A percentile compares a stretch with the other conserved stretches of the same genome.
Conservation (phyloP, 108 stramenopile species). For the Aurantiochytrium sp. region DNA sequence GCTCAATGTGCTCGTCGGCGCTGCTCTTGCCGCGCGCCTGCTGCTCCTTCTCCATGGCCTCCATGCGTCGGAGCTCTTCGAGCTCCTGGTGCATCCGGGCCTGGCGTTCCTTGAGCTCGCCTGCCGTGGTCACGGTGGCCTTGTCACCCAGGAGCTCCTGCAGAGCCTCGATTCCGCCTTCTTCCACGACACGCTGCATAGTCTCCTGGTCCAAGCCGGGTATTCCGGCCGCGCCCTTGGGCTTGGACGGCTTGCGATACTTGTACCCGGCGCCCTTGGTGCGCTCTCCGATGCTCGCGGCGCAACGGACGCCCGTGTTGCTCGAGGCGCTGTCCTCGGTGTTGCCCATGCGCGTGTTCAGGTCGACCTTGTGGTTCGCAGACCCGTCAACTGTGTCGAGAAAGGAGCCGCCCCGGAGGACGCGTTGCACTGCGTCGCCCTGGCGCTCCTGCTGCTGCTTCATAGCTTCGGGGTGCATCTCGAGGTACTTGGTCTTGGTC, state of each 20-base stretch:
- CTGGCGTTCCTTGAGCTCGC: background rate
- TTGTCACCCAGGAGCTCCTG: background rate
- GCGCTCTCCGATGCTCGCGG: background rate
- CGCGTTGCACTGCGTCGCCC: slow-evolving; percentile 76
- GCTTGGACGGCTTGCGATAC: background rate
- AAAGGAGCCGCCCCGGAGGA: slow-evolving; percentile 78
- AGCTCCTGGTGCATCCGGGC: background rate
- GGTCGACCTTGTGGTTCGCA: slow-evolving; percentile 65
- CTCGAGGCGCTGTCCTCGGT: slow-evolving; percentile 34
- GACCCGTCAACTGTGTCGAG: slow-evolving; percentile 75
- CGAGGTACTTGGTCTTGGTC: slow-evolving; percentile 33
- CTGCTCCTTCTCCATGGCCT: background rate
- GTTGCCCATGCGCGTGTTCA: slow-evolving; percentile 36
- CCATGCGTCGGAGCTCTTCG: background rate
- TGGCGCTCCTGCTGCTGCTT: slow-evolving; percentile 39
- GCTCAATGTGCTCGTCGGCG: background rate
- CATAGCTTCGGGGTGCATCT: background rate
- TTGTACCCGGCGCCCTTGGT: background rate
- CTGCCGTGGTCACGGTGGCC: slow-evolving; percentile 13
- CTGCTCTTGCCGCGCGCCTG: background rate
- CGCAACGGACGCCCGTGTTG: slow-evolving; percentile 43
- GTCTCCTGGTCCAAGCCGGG: background rate
- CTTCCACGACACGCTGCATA: background rate
- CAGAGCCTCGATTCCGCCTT: background rate
- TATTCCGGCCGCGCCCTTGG: background rate